These are phyloP conservation scores for Tetrapyrgos nigripes DNA, from an alignment of 1,284 basidiomycete genomes.

Conservation along the genomic window DNA sequence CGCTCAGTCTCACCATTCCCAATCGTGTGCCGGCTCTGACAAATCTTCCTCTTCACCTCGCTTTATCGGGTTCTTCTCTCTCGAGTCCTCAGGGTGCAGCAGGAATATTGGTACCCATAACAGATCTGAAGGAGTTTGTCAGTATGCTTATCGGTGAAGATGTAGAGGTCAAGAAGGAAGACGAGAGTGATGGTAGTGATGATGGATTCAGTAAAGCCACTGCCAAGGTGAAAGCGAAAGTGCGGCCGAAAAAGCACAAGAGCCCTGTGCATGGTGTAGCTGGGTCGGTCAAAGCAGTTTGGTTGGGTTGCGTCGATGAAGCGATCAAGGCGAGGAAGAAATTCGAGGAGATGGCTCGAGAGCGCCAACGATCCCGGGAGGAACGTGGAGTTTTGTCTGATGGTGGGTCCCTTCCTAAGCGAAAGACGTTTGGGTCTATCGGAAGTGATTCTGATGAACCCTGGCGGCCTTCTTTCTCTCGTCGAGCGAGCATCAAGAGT, in stretches of 20 bases:
- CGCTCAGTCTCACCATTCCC: slow-evolving; percentile 2
- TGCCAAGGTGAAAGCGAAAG: slow-evolving; percentile 12
- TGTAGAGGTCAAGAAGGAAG: slow-evolving; percentile 24
- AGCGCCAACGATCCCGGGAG: slow-evolving; percentile 20
- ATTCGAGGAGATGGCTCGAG: slow-evolving; percentile 23
- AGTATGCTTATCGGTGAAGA: slow-evolving; percentile 28
- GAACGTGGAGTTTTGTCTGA: slow-evolving; percentile 12
- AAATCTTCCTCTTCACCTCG: not conserved
- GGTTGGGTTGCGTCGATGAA: slow-evolving; percentile 37
- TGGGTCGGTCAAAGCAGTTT: slow-evolving; percentile 38
- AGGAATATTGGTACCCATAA: slow-evolving; percentile 49
- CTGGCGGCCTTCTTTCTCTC: not conserved
- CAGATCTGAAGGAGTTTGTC: slow-evolving; percentile 49
- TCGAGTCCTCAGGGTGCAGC: slow-evolving; percentile 29
- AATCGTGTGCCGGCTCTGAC: not conserved
- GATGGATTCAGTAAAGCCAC: slow-evolving; percentile 8
- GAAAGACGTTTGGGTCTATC: not conserved
- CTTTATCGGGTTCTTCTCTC: not conserved
- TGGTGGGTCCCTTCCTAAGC: slow-evolving; percentile 8
- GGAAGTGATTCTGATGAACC: not conserved
- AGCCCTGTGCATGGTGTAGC: slow-evolving; percentile 27
- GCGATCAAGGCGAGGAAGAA: slow-evolving; percentile 36
- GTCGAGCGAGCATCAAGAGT: slow-evolving; percentile 15
- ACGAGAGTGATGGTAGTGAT: slow-evolving; percentile 23
- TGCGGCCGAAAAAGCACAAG: slow-evolving; percentile 6